Evolutionary conservation across 164 flowering plant genomes (phyloP), one percentile per base, ranked within the genome.

Genomic region (Santalum album): DNA sequence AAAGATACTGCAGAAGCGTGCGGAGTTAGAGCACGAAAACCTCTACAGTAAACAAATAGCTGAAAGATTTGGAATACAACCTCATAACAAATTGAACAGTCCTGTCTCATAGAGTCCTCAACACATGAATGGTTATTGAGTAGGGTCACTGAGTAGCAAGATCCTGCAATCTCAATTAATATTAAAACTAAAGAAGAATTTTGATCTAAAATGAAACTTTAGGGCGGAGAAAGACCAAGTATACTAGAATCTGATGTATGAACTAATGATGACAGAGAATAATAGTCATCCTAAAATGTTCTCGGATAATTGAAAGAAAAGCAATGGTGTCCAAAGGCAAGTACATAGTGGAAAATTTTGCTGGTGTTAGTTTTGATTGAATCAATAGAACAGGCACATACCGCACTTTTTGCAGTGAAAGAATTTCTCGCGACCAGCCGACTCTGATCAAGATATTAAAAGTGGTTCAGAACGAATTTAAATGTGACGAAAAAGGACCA

Each of bases 11-110:
- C 17, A 55, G 0, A 51, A 18, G 7, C 19, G 1, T 27, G 46
- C 17, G 12, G 24, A 50, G 40, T 60, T 27, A 58, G 53, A 43
- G 53, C 38, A 51, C 9, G 6, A 47, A 0, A n/a, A 22, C 25
- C 20, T 47, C 34, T 9, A 29, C 34, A 4, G 4, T 29, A n/a
- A n/a, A n/a, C 34, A 29, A 9, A 29, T 9, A 29, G 9, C 9
- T 29, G 9, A 29, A 29, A 3, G 4, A 29, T 9, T 29, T 29
- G 9, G 6, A 29, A 9, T 29, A 29, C 34, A 44, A 82, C 88
- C 85, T 82, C 88, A 59, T 72, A 82, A 63, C 88, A 82, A 34
- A 80, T 77, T 15, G 88, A 85, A 55, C 88, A 82, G 52, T 54
- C 65, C 43, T 60, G 62, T 65, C 70, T 56, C 74, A 68, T 73